These are phyloP conservation scores for Fusarium sp. DNA, from an alignment of 2,329 filamentous ascomycete genomes.

Conservation along the genomic window DNA sequence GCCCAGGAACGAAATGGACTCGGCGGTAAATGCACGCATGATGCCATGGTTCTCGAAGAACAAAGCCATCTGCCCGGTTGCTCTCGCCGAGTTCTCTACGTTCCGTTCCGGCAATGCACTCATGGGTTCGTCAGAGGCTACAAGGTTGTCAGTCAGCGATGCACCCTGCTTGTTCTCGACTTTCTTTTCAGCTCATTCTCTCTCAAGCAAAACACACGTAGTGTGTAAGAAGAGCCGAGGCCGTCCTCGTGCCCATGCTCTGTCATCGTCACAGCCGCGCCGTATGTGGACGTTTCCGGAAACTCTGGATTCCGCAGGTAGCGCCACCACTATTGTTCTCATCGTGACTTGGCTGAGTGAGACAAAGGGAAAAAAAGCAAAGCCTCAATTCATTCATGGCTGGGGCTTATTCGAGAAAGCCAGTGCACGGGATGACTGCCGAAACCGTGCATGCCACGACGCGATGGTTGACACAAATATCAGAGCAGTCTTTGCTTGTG, in stretches of 20 bases:
- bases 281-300: conserved; percentile 6
- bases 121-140: conserved; percentile 21
- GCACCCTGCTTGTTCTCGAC: conserved; percentile 12
- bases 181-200: not conserved
- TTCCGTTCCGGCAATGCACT: conserved; percentile 16
- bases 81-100: conserved; percentile 8
- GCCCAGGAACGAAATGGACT: not conserved
- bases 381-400: not conserved
- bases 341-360: conserved; percentile 7
- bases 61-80: not conserved
- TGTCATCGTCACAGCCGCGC: not conserved
- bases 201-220: not conserved
- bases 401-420: not conserved
- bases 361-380: not conserved
- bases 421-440: not conserved
- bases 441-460: not conserved
- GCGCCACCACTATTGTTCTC: conserved; percentile 6
- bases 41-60: conserved; percentile 8
- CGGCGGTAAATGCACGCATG: conserved; percentile 10
- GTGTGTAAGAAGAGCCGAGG: conserved; percentile 4
- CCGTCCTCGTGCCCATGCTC: conserved; percentile 15
- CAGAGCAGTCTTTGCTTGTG: not conserved
- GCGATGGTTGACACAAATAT: not conserved
- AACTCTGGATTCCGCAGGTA: conserved; percentile 16
- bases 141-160: conserved; percentile 22